These are phyloP conservation scores for Vachellia pachyceras DNA, from an alignment of 306 rosid genomes.

Conservation along the genomic window DNA sequence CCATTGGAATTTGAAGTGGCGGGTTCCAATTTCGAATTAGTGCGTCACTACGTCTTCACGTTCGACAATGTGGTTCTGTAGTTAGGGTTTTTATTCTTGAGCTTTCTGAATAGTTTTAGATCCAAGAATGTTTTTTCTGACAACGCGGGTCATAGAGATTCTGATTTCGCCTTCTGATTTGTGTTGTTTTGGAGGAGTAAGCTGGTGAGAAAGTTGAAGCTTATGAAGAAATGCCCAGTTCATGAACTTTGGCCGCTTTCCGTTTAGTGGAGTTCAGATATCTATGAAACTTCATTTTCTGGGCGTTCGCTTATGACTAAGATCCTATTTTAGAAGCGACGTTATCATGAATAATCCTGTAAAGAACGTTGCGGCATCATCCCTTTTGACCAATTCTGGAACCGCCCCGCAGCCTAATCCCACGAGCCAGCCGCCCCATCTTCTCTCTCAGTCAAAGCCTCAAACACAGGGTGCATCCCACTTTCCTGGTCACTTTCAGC, in stretches of 20 bases:
- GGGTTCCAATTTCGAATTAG: not conserved
- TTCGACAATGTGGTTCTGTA: conserved; percentile 17
- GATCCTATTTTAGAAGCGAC: conserved; percentile 34
- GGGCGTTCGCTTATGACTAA: conserved; percentile 16
- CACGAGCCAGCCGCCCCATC: conserved; percentile 58
- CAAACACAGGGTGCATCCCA: conserved; percentile 73
- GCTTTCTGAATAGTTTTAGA: not conserved
- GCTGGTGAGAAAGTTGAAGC: not conserved
- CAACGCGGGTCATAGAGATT: not conserved
- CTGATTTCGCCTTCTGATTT: not conserved
- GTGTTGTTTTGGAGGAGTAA: not conserved
- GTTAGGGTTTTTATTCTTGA: conserved; percentile 35
- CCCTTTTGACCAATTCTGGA: conserved; percentile 69
- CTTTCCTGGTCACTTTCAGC: conserved; percentile 94
- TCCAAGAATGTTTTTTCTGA: conserved; percentile 5
- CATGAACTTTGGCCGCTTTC: not conserved
- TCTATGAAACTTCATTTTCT: conserved; percentile 21
- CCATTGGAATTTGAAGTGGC: not conserved
- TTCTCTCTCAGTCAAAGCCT: conserved; percentile 80
- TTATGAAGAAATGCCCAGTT: not conserved
- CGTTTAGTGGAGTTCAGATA: not conserved
- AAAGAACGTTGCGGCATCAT: conserved; percentile 59
- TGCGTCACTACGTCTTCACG: not conserved
- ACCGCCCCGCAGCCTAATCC: conserved; percentile 49
- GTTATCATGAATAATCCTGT: conserved; percentile 60